Evolutionary conservation across 1,284 basidiomycete species (phyloP).

Genomic region (Ganoderma sinense): DNA sequence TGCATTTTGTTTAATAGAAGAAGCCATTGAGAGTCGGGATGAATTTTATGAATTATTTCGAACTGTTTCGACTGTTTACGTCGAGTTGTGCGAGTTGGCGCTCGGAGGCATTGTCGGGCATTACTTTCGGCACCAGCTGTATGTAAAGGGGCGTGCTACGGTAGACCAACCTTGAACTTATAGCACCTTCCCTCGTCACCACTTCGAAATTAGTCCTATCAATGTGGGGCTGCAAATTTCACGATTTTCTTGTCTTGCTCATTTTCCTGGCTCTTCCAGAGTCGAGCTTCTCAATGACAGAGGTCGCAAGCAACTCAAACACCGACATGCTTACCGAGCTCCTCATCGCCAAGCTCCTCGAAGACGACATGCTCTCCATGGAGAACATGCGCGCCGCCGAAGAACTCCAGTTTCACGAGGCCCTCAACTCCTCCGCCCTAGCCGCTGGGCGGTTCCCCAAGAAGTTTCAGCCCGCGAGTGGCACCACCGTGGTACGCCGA

Average conservation of each 20-base stretch:
- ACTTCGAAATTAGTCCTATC: not conserved
- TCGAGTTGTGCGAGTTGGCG: too few species aligned
- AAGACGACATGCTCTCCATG: conserved; percentile 41
- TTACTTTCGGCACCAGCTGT: too few species aligned
- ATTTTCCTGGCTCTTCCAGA: not conserved
- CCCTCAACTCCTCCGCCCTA: conserved; percentile 31
- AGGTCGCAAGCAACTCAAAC: conserved; percentile 15
- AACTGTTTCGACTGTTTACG: too few species aligned
- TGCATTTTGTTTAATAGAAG: too few species aligned
- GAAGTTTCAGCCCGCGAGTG: conserved; percentile 20
- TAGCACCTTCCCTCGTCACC: not conserved
- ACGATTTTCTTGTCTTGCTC: not conserved
- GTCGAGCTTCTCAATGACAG: conserved; percentile 9
- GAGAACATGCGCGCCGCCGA: conserved; percentile 42
- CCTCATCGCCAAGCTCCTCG: conserved; percentile 47
- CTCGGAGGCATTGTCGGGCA: too few species aligned
- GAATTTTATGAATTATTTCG: too few species aligned
- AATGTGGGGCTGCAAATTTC: not conserved
- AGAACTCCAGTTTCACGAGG: conserved; percentile 42
- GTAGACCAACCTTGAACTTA: not conserved
- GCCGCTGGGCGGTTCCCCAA: conserved; percentile 35
- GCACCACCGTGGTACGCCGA: conserved; percentile 3
- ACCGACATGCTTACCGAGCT: conserved; percentile 37
- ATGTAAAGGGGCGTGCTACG: not conserved
- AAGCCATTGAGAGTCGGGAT: too few species aligned